Conservation (phyloP, 352 stramenopile genomes). For the Peronospora destructor region DNA sequence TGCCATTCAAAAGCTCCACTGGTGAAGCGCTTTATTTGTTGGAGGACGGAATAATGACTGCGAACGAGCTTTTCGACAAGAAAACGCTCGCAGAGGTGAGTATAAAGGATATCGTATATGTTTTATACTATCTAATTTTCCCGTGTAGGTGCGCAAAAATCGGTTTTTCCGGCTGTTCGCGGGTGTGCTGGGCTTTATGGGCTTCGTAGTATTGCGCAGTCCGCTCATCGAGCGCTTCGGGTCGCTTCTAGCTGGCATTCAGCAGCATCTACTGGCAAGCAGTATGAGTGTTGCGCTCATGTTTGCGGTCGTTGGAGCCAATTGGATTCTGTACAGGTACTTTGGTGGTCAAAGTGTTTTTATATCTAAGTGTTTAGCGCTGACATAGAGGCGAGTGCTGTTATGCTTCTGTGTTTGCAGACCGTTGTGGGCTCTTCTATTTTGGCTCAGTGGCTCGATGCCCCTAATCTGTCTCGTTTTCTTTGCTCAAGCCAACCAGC, state of each 20-base stretch:
- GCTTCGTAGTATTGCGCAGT: conserved; percentile 49
- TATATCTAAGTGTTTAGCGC: not conserved
- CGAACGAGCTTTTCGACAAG: conserved; percentile 41
- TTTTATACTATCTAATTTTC: not conserved
- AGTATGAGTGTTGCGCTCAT: conserved; percentile 43
- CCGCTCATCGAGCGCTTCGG: conserved; percentile 32
- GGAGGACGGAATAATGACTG: conserved; percentile 47
- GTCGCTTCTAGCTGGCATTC: conserved; percentile 24
- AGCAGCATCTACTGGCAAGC: conserved; percentile 41
- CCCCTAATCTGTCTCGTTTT: conserved; percentile 28
- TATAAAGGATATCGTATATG: not conserved
- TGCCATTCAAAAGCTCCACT: conserved; percentile 34
- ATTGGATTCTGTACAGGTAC: conserved; percentile 51
- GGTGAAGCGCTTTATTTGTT: conserved; percentile 52
- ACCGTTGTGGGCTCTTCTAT: conserved; percentile 40
- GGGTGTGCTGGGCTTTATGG: conserved; percentile 56
- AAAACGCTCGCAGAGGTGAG: conserved; percentile 42
- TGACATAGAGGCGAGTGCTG: not conserved
- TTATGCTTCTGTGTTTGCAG: conserved; percentile 16
- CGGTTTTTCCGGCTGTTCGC: conserved; percentile 60
- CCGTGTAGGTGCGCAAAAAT: conserved; percentile 46
- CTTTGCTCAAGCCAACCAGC: conserved; percentile 21
- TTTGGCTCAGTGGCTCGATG: conserved; percentile 27
- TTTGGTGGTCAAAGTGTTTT: conserved; percentile 1
- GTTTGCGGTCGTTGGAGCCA: conserved; percentile 37